Evolutionary conservation across 345 rosid species (phyloP).

Genomic region (Garcia nutans): DNA sequence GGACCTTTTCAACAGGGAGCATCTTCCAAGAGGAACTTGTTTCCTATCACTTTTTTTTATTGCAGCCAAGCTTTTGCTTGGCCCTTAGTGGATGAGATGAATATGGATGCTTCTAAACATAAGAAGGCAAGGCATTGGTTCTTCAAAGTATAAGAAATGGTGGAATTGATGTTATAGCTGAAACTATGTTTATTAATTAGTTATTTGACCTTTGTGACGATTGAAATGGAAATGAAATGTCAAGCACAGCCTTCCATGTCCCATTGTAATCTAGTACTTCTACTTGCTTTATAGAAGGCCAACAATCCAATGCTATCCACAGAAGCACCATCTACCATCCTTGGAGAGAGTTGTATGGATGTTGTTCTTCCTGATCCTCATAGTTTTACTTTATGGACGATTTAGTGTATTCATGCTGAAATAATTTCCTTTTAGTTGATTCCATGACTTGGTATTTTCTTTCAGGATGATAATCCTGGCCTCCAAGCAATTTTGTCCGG

Average conservation of each 20-base stretch:
- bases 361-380: neutral
- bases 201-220: neutral
- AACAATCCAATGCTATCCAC: neutral
- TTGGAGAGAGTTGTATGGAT: neutral
- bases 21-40: no score
- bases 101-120: neutral
- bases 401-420: neutral
- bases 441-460: slow-evolving; percentile 13
- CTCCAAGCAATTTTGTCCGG: slow-evolving; percentile 71
- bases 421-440: slow-evolving; percentile 6
- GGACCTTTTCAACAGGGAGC: no score
- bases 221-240: neutral
- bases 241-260: no score
- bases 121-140: neutral
- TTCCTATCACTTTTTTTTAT: neutral
- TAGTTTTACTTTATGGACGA: neutral
- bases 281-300: neutral
- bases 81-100: neutral
- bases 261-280: neutral
- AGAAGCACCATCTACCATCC: neutral
- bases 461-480: slow-evolving; percentile 66
- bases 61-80: neutral
- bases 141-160: neutral
- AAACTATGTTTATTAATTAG: neutral
- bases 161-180: neutral